phyloP scores from a whole-genome alignment of 1,139 yeast genomes.

The Waltiozyma sp. region DNA sequence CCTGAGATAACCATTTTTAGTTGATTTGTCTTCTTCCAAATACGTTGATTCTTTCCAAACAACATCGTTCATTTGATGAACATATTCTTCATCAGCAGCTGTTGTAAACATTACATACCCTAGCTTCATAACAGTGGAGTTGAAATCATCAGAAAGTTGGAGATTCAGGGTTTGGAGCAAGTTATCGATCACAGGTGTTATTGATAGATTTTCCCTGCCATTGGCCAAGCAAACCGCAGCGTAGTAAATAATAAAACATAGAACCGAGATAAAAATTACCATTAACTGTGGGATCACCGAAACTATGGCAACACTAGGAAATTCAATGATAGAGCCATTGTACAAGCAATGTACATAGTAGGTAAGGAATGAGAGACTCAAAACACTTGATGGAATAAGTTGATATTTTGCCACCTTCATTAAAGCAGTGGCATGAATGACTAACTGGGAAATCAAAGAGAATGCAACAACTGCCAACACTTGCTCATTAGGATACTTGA shows the following conservation, averaged over 20 bases:
- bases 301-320: constrained; percentile 45
- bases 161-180: constrained; percentile 27
- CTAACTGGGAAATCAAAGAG: constrained; percentile 43
- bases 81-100: constrained; percentile 49
- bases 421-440: constrained; percentile 48
- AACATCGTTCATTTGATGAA: constrained; percentile 46
- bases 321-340: constrained; percentile 29
- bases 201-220: constrained; percentile 31
- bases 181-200: constrained; percentile 35
- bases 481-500: constrained; percentile 41
- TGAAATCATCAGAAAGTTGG: constrained; percentile 50
- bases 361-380: constrained; percentile 39
- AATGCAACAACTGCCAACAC: constrained; percentile 40
- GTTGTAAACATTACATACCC: constrained; percentile 57
- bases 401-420: constrained; percentile 41
- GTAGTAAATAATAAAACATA: constrained; percentile 40
- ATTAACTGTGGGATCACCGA: constrained; percentile 55
- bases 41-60: constrained; percentile 44
- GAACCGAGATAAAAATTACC: constrained; percentile 34
- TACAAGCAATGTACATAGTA: constrained; percentile 32
- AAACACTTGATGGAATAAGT: constrained; percentile 47
- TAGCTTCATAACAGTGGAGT: constrained; percentile 45
- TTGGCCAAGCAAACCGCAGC: constrained; percentile 53
- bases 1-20: constrained; percentile 19
- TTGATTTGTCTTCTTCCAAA: constrained; percentile 29